phyloP scores from a whole-genome alignment of 257 asterid species.

The Ehretia macrophylla region DNA sequence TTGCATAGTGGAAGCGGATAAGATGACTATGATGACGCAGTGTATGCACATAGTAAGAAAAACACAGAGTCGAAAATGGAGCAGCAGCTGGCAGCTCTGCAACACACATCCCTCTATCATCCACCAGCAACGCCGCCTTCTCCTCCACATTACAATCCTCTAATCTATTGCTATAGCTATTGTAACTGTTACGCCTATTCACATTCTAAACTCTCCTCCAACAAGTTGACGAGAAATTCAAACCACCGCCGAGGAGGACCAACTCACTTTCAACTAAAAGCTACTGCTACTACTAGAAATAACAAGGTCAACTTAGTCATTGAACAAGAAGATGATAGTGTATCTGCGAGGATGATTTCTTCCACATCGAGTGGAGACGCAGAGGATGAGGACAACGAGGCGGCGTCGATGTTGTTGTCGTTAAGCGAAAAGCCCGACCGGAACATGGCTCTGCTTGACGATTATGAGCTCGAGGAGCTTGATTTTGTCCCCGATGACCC shows the following conservation, averaged over 20 bases:
- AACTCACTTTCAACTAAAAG: neutral
- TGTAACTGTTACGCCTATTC: neutral
- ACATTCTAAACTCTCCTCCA: no score
- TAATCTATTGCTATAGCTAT: no score
- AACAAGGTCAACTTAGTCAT: slow-evolving; percentile 6
- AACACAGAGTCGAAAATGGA: neutral
- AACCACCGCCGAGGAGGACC: neutral
- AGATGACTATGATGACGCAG: neutral
- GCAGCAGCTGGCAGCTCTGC: neutral
- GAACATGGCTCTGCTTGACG: slow-evolving; percentile 63
- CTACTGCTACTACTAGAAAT: neutral
- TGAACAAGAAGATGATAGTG: slow-evolving; percentile 13
- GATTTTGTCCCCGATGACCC: slow-evolving; percentile 48
- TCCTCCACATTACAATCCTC: no score
- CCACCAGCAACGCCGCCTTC: neutral
- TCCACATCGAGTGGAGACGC: slow-evolving; percentile 11
- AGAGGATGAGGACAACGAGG: slow-evolving; percentile 34
- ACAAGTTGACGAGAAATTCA: neutral
- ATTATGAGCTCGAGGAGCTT: slow-evolving; percentile 93
- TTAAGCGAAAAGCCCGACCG: slow-evolving; percentile 83
- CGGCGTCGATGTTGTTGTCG: slow-evolving; percentile 48
- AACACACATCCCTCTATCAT: neutral
- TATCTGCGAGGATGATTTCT: slow-evolving; percentile 22
- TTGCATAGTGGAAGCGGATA: neutral
- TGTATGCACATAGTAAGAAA: no score